These are phyloP conservation scores for Fraxinus excelsior DNA, from an alignment of 257 asterid genomes.

Conservation along the genomic window DNA sequence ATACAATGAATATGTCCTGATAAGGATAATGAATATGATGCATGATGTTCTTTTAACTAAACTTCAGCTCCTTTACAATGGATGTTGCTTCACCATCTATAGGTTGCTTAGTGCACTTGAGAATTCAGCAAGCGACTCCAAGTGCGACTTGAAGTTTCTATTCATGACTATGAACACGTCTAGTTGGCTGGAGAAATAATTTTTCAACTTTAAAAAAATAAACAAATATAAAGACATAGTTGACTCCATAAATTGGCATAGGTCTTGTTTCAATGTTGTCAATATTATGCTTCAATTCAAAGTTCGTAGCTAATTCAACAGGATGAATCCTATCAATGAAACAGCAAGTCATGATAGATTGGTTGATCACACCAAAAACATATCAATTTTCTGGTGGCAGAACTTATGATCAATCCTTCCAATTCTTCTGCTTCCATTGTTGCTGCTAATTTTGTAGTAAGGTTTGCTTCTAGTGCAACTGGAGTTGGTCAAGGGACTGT, in stretches of 20 bases:
- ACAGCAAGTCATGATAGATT: not conserved
- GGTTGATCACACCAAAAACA: not conserved
- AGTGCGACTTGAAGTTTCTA: not conserved
- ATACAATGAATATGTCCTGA: not conserved
- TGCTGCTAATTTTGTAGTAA: not conserved
- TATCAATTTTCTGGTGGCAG: not conserved
- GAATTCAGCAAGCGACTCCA: not conserved
- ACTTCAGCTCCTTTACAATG: not conserved
- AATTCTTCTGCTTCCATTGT: not conserved
- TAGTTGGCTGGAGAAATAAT: not conserved
- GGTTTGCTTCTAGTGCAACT: not conserved
- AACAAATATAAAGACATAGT: not conserved
- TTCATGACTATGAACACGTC: not conserved
- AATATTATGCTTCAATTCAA: not conserved
- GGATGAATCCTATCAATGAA: not conserved
- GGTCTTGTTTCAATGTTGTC: not conserved
- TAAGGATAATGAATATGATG: not conserved
- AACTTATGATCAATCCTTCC: not conserved
- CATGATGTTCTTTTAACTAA: too few relatives aligned
- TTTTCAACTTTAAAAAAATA: not conserved
- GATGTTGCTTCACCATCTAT: not conserved
- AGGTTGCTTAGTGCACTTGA: not conserved
- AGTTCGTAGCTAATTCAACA: not conserved
- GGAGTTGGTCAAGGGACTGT: not conserved
- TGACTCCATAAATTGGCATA: not conserved